These are phyloP conservation scores for Isatis tinctoria DNA, from an alignment of 345 rosid species.

Conservation along the genomic window DNA sequence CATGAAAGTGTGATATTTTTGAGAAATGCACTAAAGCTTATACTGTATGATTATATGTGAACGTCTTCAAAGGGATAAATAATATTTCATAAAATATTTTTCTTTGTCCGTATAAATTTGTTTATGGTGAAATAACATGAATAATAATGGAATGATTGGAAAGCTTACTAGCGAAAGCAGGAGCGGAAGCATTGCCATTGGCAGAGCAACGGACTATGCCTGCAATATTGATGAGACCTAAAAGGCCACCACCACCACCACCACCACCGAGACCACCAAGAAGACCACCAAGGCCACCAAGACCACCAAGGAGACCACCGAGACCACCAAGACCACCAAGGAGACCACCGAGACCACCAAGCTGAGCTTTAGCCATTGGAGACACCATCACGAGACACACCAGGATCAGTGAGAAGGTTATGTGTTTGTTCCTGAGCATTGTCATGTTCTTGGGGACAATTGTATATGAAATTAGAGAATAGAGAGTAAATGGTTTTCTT, in stretches of 20 bases:
- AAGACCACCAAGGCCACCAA: conserved; percentile 34
- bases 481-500: not conserved
- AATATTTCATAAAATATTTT: no score
- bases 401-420: conserved; percentile 13
- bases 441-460: not conserved
- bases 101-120: no score
- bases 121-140: no score
- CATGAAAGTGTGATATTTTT: no score
- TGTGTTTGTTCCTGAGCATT: conserved; percentile 24
- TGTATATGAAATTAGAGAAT: not conserved
- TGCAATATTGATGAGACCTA: conserved; percentile 41
- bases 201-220: conserved; percentile 49
- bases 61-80: no score
- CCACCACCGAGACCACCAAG: conserved; percentile 36
- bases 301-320: conserved; percentile 42
- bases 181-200: conserved; percentile 34
- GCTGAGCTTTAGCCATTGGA: conserved; percentile 48
- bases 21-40: no score
- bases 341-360: conserved; percentile 43
- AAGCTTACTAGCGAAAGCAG: conserved; percentile 38
- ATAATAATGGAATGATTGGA: not conserved
- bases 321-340: conserved; percentile 43
- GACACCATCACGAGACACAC: conserved; percentile 26
- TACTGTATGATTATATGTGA: no score
- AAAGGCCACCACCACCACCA: conserved; percentile 21